Evolutionary conservation across 106 monocot genomes (phyloP).

Genomic region (Dendrobium huoshanense): DNA sequence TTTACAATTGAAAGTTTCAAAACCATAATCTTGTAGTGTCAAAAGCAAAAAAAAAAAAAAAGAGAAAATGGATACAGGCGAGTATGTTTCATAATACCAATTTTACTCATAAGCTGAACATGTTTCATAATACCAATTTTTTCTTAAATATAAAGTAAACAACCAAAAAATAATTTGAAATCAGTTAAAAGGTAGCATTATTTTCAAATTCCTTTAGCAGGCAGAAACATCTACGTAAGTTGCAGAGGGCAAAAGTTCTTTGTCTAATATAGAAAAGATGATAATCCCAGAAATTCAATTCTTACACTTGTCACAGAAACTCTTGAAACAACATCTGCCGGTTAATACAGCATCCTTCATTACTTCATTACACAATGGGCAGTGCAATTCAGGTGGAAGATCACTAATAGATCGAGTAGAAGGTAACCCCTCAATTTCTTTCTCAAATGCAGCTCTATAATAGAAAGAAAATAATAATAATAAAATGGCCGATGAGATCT

Average conservation of each 20-base stretch:
- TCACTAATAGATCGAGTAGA: conserved; percentile 60
- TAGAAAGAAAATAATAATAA: too few species aligned
- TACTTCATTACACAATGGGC: conserved; percentile 93
- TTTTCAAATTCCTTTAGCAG: neutral
- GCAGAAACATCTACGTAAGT: neutral
- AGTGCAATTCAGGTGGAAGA: conserved; percentile 77
- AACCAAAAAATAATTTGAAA: neutral
- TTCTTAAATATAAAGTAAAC: too few species aligned
- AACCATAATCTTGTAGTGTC: neutral
- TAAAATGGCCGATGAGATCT: too few species aligned
- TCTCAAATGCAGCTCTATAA: too few species aligned
- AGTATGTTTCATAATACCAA: too few species aligned
- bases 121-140: too few species aligned
- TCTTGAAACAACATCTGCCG: conserved; percentile 94
- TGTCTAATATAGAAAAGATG: neutral
- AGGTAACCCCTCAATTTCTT: conserved; percentile 89
- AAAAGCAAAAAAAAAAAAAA: neutral
- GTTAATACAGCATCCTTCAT: conserved; percentile 99
- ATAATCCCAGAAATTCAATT: neutral
- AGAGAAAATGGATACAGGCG: too few species aligned
- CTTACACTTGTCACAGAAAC: conserved; percentile 98
- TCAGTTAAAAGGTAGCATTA: neutral
- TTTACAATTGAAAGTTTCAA: conserved; percentile 3
- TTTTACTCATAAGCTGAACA: too few species aligned
- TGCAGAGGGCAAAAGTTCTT: neutral